Base-by-base conservation (phyloP, 2,329 filamentous ascomycete genomes). In the Didymella glomerata region DNA sequence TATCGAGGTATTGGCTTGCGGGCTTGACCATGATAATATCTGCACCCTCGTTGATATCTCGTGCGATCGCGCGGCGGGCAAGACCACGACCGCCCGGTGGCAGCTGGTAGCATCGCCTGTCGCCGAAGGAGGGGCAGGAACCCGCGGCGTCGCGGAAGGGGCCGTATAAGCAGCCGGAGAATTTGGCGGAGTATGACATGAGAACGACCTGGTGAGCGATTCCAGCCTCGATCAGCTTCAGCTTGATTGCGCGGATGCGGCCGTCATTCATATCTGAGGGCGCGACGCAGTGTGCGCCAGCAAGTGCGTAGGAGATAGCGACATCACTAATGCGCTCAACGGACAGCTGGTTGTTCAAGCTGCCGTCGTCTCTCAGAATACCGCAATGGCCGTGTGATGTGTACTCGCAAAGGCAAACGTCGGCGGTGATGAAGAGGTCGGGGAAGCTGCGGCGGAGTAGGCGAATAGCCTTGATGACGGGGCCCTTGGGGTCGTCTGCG, bases 21-120 rank as follows among this genome's bases (percentile, higher is more conserved):
- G 95, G 95, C 84, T 99, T 99, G 62, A 99, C 95, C 94, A 99
- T 97, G 79, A 99, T 97, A 68, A 97, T 92, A 73, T 99, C 95
- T 20, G 95, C 95, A 25, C 95, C 95, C 80, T 99, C 95, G 64
- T 85, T 85, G 67, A 99, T 94, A 75, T 99, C 95, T 67, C 95
- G 87, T 40, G 88, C 82, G 65, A 99, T 97, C 48, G 95, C 95
- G 67, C 95, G 88, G 65, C 95, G 88, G 16, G 95, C 95, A 44
- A 99, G 87, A 32, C 95, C 95, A 49, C 95, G 90, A 25, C 93
- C 95, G 61, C 93, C 93, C 0, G 93, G 92, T 1, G 95, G 95
- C 11, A 99, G 86, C 81, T 99, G 95, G 82, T 99, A 99, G 85
- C 95, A 98, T 77, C 91, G 90, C 69, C 95, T 88, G 80, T 99